These are phyloP conservation scores for Akebia trifoliata DNA, from an alignment of 164 flowering plant genomes.

Conservation along the genomic window DNA sequence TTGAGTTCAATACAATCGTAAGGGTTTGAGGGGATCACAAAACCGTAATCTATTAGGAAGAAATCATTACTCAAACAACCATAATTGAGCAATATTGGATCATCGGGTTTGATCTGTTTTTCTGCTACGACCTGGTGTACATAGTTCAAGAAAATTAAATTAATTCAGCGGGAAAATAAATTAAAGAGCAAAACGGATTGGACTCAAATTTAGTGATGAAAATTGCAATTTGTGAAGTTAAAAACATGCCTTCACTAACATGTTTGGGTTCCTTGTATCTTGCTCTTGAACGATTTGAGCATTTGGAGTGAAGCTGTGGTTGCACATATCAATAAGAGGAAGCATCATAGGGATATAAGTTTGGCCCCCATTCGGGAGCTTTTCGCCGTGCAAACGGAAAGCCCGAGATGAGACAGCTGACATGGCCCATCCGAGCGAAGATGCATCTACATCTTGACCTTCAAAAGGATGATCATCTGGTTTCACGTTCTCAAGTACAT, in stretches of 20 bases:
- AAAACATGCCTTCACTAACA: conserved; percentile 58
- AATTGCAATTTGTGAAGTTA: background rate
- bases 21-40: conserved; percentile 71
- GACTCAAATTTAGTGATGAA: background rate
- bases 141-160: conserved; percentile 41
- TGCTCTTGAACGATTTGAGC: conserved; percentile 75
- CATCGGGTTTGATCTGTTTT: conserved; percentile 43
- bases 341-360: conserved; percentile 63
- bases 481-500: conserved; percentile 37
- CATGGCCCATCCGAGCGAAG: conserved; percentile 97
- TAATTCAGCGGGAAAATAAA: conserved; percentile 1
- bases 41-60: conserved; percentile 89
- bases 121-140: conserved; percentile 79
- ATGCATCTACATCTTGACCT: conserved; percentile 73
- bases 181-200: background rate
- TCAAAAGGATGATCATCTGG: conserved; percentile 66
- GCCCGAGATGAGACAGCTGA: conserved; percentile 95
- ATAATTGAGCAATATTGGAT: conserved; percentile 62
- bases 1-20: conserved; percentile 80
- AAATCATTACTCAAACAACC: conserved; percentile 82
- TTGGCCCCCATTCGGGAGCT: conserved; percentile 39
- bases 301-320: conserved; percentile 90
- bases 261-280: conserved; percentile 28
- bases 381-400: conserved; percentile 71
- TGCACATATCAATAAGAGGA: conserved; percentile 56